These are phyloP conservation scores for Cyberlindnera mississippiensis DNA, from an alignment of 805 yeast species.

Conservation along the genomic window DNA sequence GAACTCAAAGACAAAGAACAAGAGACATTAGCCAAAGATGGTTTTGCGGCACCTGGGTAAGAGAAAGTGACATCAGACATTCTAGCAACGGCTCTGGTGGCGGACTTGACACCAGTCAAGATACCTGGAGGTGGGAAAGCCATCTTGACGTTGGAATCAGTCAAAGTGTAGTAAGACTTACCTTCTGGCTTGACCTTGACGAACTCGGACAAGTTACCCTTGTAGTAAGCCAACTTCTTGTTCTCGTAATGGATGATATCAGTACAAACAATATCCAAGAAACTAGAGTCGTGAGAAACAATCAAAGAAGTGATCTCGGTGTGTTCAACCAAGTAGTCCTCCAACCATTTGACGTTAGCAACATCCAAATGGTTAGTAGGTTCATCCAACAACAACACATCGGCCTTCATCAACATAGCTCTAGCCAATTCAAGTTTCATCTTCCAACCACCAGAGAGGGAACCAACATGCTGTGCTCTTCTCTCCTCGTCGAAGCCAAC, in stretches of 20 bases:
- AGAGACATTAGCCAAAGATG: constrained; percentile 73
- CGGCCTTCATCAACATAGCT: constrained; percentile 97
- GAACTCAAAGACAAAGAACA: constrained; percentile 94
- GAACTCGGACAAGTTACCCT: constrained; percentile 91
- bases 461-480: constrained; percentile 86
- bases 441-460: constrained; percentile 98
- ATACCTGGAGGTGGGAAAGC: constrained; percentile 98
- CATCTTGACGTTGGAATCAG: constrained; percentile 92
- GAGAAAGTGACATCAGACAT: constrained; percentile 80
- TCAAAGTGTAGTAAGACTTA: constrained; percentile 88
- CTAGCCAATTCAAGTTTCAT: constrained; percentile 98
- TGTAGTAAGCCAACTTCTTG: constrained; percentile 90
- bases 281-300: constrained; percentile 97
- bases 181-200: constrained; percentile 95
- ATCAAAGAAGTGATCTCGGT: constrained; percentile 88
- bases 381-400: constrained; percentile 89
- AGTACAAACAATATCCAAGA: constrained; percentile 92
- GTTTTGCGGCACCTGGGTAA: constrained; percentile 86
- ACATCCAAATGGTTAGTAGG: constrained; percentile 99
- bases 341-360: constrained; percentile 87
- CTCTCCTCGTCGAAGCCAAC: constrained; percentile 94
- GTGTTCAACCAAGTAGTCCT: constrained; percentile 79
- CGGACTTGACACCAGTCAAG: constrained; percentile 93
- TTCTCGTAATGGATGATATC: constrained; percentile 95
- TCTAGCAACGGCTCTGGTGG: constrained; percentile 89